These are phyloP conservation scores for Spizellomyces sp. DNA, from an alignment of 192 early-diverging fungal species.

Conservation along the genomic window DNA sequence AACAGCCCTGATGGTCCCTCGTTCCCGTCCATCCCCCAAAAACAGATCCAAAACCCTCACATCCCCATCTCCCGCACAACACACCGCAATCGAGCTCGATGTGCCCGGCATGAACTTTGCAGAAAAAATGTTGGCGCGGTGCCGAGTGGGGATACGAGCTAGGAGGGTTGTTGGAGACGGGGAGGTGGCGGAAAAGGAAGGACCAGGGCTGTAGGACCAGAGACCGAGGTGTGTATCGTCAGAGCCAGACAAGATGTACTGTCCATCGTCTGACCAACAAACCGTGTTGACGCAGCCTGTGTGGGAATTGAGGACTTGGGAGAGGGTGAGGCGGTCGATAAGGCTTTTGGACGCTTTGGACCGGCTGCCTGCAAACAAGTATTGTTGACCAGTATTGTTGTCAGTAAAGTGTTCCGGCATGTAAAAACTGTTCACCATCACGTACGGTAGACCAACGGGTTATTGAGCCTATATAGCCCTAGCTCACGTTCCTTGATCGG, in stretches of 20 bases:
- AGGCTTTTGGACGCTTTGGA: too few species aligned
- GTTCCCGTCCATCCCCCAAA: too few species aligned
- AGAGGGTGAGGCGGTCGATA: conserved; percentile 11
- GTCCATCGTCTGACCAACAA: conserved; percentile 24
- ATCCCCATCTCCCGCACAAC: too few species aligned
- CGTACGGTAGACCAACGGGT: too few species aligned
- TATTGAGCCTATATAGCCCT: too few species aligned
- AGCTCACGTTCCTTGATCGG: too few species aligned
- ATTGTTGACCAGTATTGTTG: neutral
- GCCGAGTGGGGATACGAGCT: neutral
- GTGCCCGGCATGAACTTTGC: too few species aligned
- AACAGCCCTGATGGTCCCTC: too few species aligned
- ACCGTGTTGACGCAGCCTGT: conserved; percentile 29
- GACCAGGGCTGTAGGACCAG: neutral
- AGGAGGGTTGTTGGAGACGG: neutral
- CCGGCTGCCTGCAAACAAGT: neutral
- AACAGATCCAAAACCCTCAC: too few species aligned
- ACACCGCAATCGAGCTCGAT: too few species aligned
- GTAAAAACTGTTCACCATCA: neutral
- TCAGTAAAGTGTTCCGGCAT: neutral
- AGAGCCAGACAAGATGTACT: conserved; percentile 41
- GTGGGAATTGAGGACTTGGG: conserved; percentile 12
- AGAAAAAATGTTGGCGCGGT: too few species aligned
- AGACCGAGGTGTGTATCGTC: conserved; percentile 50
- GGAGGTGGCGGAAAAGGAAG: neutral